These are phyloP conservation scores for Epichloe uncinata DNA, from an alignment of 2,329 filamentous ascomycete genomes.

Conservation along the genomic window DNA sequence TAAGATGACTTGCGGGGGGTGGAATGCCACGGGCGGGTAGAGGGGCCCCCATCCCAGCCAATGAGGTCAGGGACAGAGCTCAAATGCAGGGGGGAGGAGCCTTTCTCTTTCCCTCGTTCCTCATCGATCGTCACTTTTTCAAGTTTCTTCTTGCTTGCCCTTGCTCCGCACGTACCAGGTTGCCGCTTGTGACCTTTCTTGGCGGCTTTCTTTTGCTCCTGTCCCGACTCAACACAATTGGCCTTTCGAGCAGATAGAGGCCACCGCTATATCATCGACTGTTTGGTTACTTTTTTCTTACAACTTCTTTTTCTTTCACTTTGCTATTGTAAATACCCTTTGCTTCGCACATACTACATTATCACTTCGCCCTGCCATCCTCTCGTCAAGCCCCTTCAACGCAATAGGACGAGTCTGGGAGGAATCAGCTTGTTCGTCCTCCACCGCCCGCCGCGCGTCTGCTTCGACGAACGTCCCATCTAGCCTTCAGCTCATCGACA, in stretches of 20 bases:
- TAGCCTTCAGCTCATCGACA: constrained; percentile 9
- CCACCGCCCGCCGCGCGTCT: neutral
- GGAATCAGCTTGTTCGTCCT: neutral
- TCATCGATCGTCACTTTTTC: neutral
- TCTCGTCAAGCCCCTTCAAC: neutral
- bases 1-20: no score
- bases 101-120: neutral
- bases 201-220: neutral
- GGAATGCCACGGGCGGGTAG: no score
- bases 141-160: neutral
- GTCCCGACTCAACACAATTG: neutral
- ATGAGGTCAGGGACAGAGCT: neutral
- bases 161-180: no score
- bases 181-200: neutral
- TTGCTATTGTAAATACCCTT: neutral
- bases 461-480: neutral
- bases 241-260: neutral
- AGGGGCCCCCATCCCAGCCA: neutral
- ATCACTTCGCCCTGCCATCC: neutral
- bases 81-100: neutral
- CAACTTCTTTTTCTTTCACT: neutral
- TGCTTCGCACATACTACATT: neutral
- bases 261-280: neutral
- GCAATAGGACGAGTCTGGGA: neutral
- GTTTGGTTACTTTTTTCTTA: neutral